Base-by-base conservation (phyloP, 345 rosid species). In the Balakata baccata region DNA sequence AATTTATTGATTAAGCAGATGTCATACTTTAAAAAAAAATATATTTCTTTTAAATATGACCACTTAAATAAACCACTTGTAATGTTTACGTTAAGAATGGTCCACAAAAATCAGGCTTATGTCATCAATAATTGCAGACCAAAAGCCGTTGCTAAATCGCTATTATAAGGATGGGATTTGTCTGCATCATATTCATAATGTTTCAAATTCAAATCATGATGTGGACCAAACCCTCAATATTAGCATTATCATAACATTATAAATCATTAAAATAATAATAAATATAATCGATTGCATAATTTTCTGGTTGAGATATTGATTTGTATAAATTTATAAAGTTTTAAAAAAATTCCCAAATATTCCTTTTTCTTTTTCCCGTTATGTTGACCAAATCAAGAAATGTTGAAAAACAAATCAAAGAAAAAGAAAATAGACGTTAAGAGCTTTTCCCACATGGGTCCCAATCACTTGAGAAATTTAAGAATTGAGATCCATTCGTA, bases 361-460 rank as follows among this genome's bases (percentile, higher is more conserved):
- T 1, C 1, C 34, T 29, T 29, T 29, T 29, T 29, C 2, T 29
- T 29, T 29, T 29, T 29, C 34, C 34, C 34, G 34, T 29, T 29
- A 29, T 29, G 34, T 29, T 29, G 34, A 29, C 25, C 61, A 57
- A 57, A 57, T 57, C 61, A 57, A n/a, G 16, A 45, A 53, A 64
- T 18, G 7, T 43, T 43, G 12, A 62, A 17, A 39, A 73, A 51
- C 41, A 39, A 51, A 11, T 25, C 2, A n/a, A 45, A 4, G 14
- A 20, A 61, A 25, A 63, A 45, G 54, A 68, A 83, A 81, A 22
- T 85, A 81, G 86, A 72, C 86, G 88, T 85, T 85, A 71, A 65
- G 69, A 65, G 43, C 25, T 60, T 60, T 68, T 51, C 74, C 53
- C 71, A 47, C 68, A 69, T 64, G 37, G 78, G 73, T 13, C 80